Evolutionary conservation across 495 filamentous ascomycete genomes (phyloP).

Genomic region (Corynascus novoguineensis): DNA sequence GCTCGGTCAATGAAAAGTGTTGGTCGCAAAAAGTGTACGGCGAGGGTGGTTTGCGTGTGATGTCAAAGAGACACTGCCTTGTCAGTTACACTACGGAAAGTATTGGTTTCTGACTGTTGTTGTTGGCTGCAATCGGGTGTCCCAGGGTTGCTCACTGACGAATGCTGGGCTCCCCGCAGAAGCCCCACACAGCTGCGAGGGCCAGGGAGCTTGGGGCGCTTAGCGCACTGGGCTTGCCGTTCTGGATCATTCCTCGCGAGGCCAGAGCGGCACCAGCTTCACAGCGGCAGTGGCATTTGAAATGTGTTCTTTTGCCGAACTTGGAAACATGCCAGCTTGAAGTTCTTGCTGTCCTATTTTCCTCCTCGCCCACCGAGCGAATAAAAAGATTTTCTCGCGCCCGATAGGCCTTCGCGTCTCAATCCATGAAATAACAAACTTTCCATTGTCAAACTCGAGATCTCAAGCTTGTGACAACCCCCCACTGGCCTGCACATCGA

Average conservation of each 20-base stretch:
- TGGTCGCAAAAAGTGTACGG: too few species aligned
- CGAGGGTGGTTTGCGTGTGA: too few species aligned
- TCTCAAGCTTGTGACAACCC: conserved; percentile 1
- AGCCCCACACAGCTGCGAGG: not conserved
- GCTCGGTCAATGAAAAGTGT: too few species aligned
- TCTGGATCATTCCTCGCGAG: conserved; percentile 21
- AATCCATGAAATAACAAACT: conserved; percentile 12
- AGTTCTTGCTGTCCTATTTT: conserved; percentile 2
- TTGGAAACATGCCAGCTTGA: conserved; percentile 35
- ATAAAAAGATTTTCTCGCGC: not conserved
- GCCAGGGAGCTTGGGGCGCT: conserved; percentile 25
- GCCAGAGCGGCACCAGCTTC: conserved; percentile 22
- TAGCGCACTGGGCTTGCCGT: conserved; percentile 15
- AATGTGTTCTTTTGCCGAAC: conserved; percentile 40
- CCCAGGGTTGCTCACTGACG: too few species aligned
- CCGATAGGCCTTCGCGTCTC: not conserved
- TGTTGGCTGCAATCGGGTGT: too few species aligned
- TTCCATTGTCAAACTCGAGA: not conserved
- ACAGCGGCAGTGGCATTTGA: conserved; percentile 17
- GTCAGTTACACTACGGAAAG: too few species aligned
- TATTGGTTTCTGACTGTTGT: too few species aligned
- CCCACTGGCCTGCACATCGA: not conserved
- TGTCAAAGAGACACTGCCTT: not conserved
- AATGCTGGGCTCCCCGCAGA: too few species aligned
- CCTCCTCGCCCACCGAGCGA: not conserved